phyloP scores from a whole-genome alignment of 2,329 filamentous ascomycete genomes.

The Alternaria burnsii region DNA sequence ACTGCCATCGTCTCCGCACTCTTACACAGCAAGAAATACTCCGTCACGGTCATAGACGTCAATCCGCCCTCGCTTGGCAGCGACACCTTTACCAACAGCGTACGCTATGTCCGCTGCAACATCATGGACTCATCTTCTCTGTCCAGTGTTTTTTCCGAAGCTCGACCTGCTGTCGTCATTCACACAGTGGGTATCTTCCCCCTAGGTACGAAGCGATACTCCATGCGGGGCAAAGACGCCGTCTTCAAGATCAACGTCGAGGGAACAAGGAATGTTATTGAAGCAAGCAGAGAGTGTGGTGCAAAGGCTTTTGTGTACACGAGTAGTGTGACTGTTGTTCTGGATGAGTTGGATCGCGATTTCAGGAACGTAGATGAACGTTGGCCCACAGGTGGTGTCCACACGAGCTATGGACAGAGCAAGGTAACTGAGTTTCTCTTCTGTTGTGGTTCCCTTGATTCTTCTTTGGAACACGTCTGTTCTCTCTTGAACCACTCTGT shows the following conservation, averaged over 20 bases:
- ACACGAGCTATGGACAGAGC: constrained; percentile 84
- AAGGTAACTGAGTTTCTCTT: constrained; percentile 66
- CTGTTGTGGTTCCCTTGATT: not conserved
- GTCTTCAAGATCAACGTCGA: constrained; percentile 88
- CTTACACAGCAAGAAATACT: constrained; percentile 47
- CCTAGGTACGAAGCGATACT: constrained; percentile 51
- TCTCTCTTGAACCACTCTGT: not conserved
- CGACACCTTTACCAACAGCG: constrained; percentile 29
- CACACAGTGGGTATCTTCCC: constrained; percentile 75
- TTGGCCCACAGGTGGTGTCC: constrained; percentile 78
- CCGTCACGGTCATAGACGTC: constrained; percentile 53
- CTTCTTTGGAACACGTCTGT: not conserved
- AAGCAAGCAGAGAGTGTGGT: constrained; percentile 72
- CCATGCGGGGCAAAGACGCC: constrained; percentile 54
- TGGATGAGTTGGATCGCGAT: constrained; percentile 77
- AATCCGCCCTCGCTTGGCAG: constrained; percentile 47
- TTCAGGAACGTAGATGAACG: constrained; percentile 85
- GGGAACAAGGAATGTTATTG: constrained; percentile 80
- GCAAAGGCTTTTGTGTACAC: constrained; percentile 91
- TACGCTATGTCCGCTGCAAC: constrained; percentile 51
- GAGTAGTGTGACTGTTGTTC: constrained; percentile 85
- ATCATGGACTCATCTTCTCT: constrained; percentile 51
- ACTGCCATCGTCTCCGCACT: constrained; percentile 53
- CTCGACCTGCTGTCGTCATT: constrained; percentile 82
- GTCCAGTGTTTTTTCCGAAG: constrained; percentile 62